Evolutionary conservation across 192 early-diverging fungal species (phyloP).

Genomic region (Coemansia sp.): DNA sequence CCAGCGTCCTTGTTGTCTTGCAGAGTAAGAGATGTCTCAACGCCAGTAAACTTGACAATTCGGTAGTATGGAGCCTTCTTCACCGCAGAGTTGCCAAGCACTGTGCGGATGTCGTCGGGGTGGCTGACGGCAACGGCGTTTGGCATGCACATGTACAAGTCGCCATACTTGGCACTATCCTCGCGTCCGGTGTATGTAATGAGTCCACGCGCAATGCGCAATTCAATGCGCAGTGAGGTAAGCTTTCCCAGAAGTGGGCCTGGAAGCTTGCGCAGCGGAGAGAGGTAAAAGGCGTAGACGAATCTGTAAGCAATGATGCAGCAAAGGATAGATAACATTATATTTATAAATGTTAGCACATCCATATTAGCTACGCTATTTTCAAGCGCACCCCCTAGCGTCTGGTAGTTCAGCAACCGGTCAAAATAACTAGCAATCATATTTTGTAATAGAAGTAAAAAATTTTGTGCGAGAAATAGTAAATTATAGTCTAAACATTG

Average conservation of each 20-base stretch:
- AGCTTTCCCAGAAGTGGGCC: constrained; percentile 21
- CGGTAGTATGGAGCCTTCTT: constrained; percentile 20
- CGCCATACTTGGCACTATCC: constrained; percentile 25
- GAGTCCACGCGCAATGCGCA: constrained; percentile 6
- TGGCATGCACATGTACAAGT: constrained; percentile 23
- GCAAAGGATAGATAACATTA: background rate
- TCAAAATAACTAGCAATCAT: too few relatives aligned
- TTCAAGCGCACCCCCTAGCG: too few relatives aligned
- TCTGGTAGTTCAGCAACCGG: too few relatives aligned
- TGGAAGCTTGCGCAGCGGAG: constrained; percentile 23
- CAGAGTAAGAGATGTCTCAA: constrained; percentile 21
- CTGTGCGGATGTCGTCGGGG: constrained; percentile 23
- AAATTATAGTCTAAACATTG: too few relatives aligned
- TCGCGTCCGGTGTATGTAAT: constrained; percentile 3
- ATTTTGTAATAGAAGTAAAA: too few relatives aligned
- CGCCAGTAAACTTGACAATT: constrained; percentile 19
- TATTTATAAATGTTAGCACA: too few relatives aligned
- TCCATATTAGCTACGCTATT: too few relatives aligned
- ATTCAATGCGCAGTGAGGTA: constrained; percentile 9
- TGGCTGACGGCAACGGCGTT: constrained; percentile 24
- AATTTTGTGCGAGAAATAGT: too few relatives aligned
- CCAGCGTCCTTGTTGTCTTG: constrained; percentile 24
- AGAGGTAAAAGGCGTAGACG: constrained; percentile 13
- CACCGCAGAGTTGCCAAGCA: constrained; percentile 18
- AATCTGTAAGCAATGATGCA: background rate